Conservation (phyloP, 2,329 filamentous ascomycete species). For the Lojkania enalia region DNA sequence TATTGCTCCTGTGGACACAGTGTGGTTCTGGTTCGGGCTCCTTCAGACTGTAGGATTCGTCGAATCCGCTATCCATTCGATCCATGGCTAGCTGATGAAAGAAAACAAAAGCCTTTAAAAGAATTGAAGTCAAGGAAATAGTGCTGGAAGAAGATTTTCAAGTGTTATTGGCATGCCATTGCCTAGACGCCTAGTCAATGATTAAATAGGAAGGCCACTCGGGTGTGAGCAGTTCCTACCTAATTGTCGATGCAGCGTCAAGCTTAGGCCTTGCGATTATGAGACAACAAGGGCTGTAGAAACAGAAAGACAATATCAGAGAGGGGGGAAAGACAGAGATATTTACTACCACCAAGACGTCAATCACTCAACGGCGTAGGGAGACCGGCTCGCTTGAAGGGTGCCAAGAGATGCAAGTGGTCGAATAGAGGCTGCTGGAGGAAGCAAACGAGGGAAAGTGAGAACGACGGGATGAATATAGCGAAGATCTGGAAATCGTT, state of each 20-base stretch:
- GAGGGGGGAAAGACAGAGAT: slow-evolving; percentile 1
- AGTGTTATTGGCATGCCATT: slow-evolving; percentile 3
- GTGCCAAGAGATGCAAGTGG: slow-evolving; percentile 14
- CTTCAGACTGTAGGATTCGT: slow-evolving; percentile 27
- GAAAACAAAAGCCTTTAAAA: too few species aligned
- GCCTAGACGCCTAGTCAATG: not conserved
- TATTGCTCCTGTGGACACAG: slow-evolving; percentile 28
- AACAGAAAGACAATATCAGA: not conserved
- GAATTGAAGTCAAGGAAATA: not conserved
- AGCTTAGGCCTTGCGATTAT: not conserved
- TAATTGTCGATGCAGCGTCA: not conserved
- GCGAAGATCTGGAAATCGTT: slow-evolving; percentile 7
- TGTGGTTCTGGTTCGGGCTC: slow-evolving; percentile 16
- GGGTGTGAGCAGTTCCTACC: not conserved
- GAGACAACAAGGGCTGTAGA: not conserved
- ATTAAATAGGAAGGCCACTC: slow-evolving; percentile 1
- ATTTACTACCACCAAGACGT: too few species aligned
- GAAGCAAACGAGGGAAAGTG: slow-evolving; percentile 6
- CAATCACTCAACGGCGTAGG: slow-evolving; percentile 11
- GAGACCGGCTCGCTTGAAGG: slow-evolving; percentile 13
- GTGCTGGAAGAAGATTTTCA: not conserved
- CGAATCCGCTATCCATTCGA: slow-evolving; percentile 40
- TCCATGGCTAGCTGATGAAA: slow-evolving; percentile 24
- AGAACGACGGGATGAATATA: slow-evolving; percentile 5
- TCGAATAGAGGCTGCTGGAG: slow-evolving; percentile 1